Evolutionary conservation across 108 stramenopile genomes (phyloP), one percentile per base, ranked within the genome.

Genomic region (Cyclostephanos invisitatus): DNA sequence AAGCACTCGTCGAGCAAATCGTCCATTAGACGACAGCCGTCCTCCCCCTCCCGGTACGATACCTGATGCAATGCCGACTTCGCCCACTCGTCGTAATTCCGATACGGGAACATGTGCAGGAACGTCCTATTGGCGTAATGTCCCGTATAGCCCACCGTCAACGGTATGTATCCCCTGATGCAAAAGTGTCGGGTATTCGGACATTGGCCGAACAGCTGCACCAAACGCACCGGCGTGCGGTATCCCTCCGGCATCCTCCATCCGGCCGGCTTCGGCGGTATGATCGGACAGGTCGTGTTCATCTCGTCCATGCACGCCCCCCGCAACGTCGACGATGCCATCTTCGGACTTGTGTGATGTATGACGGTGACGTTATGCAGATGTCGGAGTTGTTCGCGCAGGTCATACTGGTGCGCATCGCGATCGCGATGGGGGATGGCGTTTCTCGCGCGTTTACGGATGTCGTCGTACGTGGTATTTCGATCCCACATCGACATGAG

Each of bases 31-130:
- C 14, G 15, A 21, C 68, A 70, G 14, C 40, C 68, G 25, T 29
- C 32, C 44, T 57, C 56, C 38, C 68, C 68, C 27, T 53, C 68
- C 25, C 68, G 68, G 29, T 59, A 70, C 18, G 37, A 40, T 8
- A 53, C n/a, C 59, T 70, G 68, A 22, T 59, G 38, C 57, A 70
- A 60, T 20, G 68, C 68, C 35, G 68, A 70, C 5, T 27, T 5
- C 40, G 56, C 68, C 68, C 68, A 70, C 46, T 70, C 56, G 25
- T 70, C 57, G 28, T 70, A 70, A 15, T 29, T 38, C 17, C 68
- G 38, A 14, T 59, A 59, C 6, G 68, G 68, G 46, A 70, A 70
- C 49, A 70, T 42, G 46, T 70, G 68, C 1, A 70, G 24, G 59
- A 70, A 70, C 17, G 29, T 21, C 15, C 38, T 70, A 2, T 15